Conservation (phyloP, 176 grass and related monocot genomes). For the Coix lacrymajobi region DNA sequence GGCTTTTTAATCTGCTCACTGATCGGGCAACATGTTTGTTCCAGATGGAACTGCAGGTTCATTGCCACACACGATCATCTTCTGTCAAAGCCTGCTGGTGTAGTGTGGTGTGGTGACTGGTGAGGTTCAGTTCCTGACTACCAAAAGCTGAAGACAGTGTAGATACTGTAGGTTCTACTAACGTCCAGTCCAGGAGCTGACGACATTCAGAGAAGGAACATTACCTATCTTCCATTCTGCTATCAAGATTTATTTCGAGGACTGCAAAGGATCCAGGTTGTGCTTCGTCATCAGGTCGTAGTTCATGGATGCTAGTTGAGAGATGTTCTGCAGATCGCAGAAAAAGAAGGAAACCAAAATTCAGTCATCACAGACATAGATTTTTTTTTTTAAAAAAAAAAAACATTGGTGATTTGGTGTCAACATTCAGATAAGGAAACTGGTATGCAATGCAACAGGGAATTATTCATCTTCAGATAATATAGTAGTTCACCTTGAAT, state of each 20-base stretch:
- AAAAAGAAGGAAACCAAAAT: background rate
- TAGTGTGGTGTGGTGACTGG: background rate
- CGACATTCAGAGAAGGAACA: background rate
- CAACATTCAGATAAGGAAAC: background rate
- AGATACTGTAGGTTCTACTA: background rate
- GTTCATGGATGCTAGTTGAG: constrained; percentile 95
- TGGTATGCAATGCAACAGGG: background rate
- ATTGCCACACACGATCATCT: background rate
- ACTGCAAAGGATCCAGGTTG: constrained; percentile 47
- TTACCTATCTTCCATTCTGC: background rate
- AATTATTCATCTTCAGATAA: background rate
- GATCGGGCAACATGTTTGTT: background rate
- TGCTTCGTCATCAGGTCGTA: constrained; percentile 87
- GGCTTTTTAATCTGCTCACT: background rate
- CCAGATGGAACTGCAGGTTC: background rate
- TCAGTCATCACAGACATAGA: background rate
- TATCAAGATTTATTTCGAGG: constrained; percentile 25
- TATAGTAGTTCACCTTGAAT: constrained; percentile 60
- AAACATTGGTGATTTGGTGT: too few relatives aligned
- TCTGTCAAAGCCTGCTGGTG: background rate
- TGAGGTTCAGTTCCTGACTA: background rate
- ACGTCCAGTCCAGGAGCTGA: background rate
- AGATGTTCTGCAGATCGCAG: constrained; percentile 64
- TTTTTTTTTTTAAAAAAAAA: background rate
- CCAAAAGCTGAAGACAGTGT: background rate